These are phyloP conservation scores for Phytopythium litorale DNA, from an alignment of 352 stramenopile genomes.

Conservation along the genomic window DNA sequence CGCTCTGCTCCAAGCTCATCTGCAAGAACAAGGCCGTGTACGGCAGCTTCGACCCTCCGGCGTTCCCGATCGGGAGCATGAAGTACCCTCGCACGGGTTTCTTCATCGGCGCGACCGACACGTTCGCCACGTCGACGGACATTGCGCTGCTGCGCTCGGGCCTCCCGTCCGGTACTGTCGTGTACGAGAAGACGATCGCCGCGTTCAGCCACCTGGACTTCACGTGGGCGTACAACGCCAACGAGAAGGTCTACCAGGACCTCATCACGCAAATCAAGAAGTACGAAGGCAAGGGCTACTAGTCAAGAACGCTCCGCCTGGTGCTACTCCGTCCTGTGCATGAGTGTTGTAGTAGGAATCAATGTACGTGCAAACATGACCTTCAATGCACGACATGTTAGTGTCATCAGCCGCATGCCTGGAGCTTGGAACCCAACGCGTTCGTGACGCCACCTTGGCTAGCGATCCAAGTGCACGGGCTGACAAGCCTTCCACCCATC, in stretches of 20 bases:
- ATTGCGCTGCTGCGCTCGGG: conserved; percentile 36
- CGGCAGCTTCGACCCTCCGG: conserved; percentile 37
- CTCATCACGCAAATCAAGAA: no score
- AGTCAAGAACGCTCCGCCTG: no score
- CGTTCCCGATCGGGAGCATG: conserved; percentile 36
- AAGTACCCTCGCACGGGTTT: conserved; percentile 49
- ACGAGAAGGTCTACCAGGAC: conserved; percentile 55
- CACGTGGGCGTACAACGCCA: conserved; percentile 57
- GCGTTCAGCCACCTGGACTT: conserved; percentile 76
- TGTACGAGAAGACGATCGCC: conserved; percentile 38
- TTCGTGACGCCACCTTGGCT: no score
- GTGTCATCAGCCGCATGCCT: no score
- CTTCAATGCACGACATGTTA: no score
- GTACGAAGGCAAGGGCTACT: no score
- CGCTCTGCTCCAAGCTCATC: conserved; percentile 34
- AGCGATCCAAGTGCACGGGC: no score
- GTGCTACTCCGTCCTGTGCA: no score
- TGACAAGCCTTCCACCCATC: no score
- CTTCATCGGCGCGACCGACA: conserved; percentile 46
- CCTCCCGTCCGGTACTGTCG: conserved; percentile 41
- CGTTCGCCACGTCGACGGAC: conserved; percentile 40
- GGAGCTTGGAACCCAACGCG: no score
- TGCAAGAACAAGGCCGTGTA: conserved; percentile 62
- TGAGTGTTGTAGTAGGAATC: no score
- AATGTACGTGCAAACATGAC: no score